These are phyloP conservation scores for Ganoderma multipileum DNA, from an alignment of 1,284 basidiomycete genomes.

Conservation along the genomic window DNA sequence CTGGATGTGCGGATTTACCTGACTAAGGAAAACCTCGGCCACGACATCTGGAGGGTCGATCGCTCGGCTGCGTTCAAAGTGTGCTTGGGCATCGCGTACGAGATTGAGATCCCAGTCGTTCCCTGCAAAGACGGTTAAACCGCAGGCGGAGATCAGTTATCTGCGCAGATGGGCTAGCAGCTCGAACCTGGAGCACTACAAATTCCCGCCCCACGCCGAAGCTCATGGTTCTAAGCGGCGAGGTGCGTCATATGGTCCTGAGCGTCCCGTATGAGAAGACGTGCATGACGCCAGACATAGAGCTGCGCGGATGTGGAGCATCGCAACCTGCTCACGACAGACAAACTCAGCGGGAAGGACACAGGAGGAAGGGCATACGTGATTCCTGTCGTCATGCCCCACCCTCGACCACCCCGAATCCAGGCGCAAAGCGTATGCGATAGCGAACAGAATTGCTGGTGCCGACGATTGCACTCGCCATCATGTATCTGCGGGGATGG, in stretches of 20 bases:
- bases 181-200: background rate
- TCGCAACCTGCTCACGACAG: background rate
- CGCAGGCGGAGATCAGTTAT: constrained; percentile 19
- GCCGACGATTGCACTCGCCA: background rate
- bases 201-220: background rate
- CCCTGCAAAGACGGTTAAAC: constrained; percentile 10
- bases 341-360: background rate
- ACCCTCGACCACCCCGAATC: background rate
- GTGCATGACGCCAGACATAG: background rate
- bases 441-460: background rate
- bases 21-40: constrained; percentile 56
- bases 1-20: constrained; percentile 47
- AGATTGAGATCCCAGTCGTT: constrained; percentile 42
- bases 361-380: background rate
- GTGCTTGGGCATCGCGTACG: constrained; percentile 64
- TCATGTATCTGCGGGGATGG: background rate
- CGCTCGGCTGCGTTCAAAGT: constrained; percentile 65
- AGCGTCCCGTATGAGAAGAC: background rate
- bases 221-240: background rate
- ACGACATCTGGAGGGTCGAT: constrained; percentile 67
- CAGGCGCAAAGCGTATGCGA: background rate
- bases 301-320: background rate
- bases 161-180: constrained; percentile 21
- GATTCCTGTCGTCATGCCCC: background rate
- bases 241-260: constrained; percentile 5